Evolutionary conservation across 2,329 filamentous ascomycete species (phyloP), one percentile per base, ranked within the genome.

Genomic region (Pseudogymnoascus sp.): DNA sequence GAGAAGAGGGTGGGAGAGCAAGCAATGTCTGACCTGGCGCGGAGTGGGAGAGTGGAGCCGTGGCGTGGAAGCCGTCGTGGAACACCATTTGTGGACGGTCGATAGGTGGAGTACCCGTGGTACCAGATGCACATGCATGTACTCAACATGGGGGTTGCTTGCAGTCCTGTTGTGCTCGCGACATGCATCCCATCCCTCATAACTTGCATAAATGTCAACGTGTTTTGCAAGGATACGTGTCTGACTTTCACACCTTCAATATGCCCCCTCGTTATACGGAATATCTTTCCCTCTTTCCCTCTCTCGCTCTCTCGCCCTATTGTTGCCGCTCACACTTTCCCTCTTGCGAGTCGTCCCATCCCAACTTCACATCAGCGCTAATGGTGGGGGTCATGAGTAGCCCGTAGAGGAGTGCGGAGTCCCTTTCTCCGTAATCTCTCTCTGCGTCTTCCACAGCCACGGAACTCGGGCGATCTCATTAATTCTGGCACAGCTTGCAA

Each of bases 221-320:
- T 53, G 46, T 31, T 53, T 53, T 53, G 25, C 46, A 53, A 53
- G 46, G 46, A 53, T 53, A 53, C 46, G 46, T 53, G 46, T 53
- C 46, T 53, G 46, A 31, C 46, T 18, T 53, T 31, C 25, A 18
- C n/a, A 18, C 14, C 25, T 53, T 31, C 46, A 53, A 53, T 28
- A 53, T n/a, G 16, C 12, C 25, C 25, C 44, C 6, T 28, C 21
- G 11, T 10, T 10, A 12, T 28, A n/a, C 40, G n/a, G 11, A 14
- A 11, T 46, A 23, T 7, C 46, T 53, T 8, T 31, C 23, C 25
- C 46, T 7, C 46, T 53, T 8, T 31, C 23, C 25, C 46, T 28
- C 14, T 31, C 46, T 53, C 46, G 25, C 14, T 31, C 28, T 10
- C 21, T 31, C 28, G 28, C 28, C 25, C 11, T 53, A 31, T 18